These are phyloP conservation scores for Triangularia verruculosa DNA, from an alignment of 2,329 filamentous ascomycete species.

Conservation along the genomic window DNA sequence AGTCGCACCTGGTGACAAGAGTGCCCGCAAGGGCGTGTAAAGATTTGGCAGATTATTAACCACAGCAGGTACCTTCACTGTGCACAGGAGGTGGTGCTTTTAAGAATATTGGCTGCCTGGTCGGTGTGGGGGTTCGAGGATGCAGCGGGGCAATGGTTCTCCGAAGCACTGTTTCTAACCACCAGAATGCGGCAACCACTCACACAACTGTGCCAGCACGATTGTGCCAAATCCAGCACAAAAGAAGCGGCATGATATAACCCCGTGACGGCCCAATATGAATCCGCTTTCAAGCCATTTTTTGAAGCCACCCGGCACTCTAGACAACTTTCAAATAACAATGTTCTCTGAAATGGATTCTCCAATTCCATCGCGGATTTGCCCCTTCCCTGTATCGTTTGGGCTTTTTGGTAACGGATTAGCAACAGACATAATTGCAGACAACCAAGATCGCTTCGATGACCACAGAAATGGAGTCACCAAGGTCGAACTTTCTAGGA, in stretches of 20 bases:
- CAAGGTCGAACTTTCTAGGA: background rate
- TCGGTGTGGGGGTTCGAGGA: background rate
- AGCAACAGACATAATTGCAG: background rate
- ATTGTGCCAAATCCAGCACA: background rate
- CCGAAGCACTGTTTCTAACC: background rate
- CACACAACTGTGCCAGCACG: background rate
- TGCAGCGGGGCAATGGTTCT: background rate
- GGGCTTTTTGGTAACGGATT: no score
- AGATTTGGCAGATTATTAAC: no score
- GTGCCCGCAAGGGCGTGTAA: no score
- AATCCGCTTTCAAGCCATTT: background rate
- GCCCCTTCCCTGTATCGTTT: no score
- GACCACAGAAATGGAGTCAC: background rate
- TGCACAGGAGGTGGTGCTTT: no score
- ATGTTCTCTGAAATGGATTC: no score
- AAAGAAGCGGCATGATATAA: background rate
- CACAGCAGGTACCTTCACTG: no score
- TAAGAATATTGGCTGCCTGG: no score
- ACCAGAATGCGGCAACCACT: background rate
- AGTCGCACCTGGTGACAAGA: no score
- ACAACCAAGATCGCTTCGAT: background rate
- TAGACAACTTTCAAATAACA: no score
- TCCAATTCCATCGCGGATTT: no score
- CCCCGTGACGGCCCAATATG: background rate
- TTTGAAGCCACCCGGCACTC: no score